Conservation (phyloP, 495 filamentous ascomycete genomes). For the Sporormia fimetaria region DNA sequence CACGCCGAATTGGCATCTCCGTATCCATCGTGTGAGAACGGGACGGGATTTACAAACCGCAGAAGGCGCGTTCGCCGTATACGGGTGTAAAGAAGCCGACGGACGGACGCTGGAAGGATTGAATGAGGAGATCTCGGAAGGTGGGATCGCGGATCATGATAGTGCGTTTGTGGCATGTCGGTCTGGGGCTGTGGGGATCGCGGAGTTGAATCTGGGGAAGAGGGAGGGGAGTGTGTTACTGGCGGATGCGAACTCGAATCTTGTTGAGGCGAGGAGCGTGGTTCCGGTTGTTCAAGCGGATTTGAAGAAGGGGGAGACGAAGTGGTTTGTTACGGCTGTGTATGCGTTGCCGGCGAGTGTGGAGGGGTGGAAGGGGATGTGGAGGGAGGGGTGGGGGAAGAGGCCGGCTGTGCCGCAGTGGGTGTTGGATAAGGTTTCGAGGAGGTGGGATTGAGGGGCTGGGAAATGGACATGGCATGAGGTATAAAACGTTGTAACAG, state of each 20-base stretch:
- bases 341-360: conserved; percentile 30
- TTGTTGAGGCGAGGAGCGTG: conserved; percentile 56
- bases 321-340: conserved; percentile 43
- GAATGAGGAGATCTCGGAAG: conserved; percentile 43
- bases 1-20: conserved; percentile 23
- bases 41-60: conserved; percentile 19
- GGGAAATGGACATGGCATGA: no score
- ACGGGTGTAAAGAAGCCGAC: conserved; percentile 46
- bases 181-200: conserved; percentile 58
- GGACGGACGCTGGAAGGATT: conserved; percentile 38
- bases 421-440: conserved; percentile 17
- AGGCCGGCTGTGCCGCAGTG: conserved; percentile 20
- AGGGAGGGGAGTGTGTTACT: conserved; percentile 52
- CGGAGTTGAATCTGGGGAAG: conserved; percentile 39
- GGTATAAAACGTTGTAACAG: no score
- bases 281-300: conserved; percentile 49
- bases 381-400: conserved; percentile 24
- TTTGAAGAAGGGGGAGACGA: conserved; percentile 30
- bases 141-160: conserved; percentile 39
- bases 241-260: conserved; percentile 67
- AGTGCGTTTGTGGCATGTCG: conserved; percentile 54
- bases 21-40: conserved; percentile 17
- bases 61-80: conserved; percentile 49
- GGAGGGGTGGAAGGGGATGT: conserved; percentile 21
- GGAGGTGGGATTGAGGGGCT: conserved; percentile 15